A percentile compares a stretch with the other conserved stretches of the same genome.
These are phyloP conservation scores for Oleoguttula mirabilis DNA, from an alignment of 495 filamentous ascomycete genomes.

Conservation along the genomic window DNA sequence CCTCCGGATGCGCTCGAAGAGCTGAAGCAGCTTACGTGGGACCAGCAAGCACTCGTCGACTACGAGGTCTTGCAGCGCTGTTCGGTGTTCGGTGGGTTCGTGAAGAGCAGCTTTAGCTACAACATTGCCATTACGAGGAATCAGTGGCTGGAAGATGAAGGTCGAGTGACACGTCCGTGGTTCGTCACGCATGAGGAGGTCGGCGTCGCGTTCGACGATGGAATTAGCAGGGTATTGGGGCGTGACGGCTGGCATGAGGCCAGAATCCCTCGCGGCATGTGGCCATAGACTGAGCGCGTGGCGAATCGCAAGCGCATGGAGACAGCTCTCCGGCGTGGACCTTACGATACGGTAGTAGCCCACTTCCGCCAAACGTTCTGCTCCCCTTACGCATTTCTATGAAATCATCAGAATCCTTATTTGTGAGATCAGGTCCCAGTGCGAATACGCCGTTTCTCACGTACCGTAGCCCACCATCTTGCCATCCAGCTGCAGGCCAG, in stretches of 20 bases:
- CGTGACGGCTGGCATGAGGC: conserved; percentile 8
- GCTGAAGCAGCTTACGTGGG: conserved; percentile 22
- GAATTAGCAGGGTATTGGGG: conserved; percentile 10
- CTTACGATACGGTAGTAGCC: too few relatives aligned
- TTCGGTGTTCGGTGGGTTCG: conserved; percentile 25
- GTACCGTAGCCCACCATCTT: too few relatives aligned
- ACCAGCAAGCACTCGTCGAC: conserved; percentile 31
- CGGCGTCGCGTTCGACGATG: conserved; percentile 14
- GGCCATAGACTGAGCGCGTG: too few relatives aligned
- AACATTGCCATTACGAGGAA: conserved; percentile 29
- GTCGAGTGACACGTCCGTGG: conserved; percentile 12
- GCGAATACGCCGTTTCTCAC: too few relatives aligned
- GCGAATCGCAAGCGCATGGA: too few relatives aligned
- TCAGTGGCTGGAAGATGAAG: conserved; percentile 10
- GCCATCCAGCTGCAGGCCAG: too few relatives aligned
- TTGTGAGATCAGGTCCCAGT: too few relatives aligned
- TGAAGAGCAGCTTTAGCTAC: conserved; percentile 28
- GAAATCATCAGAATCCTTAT: too few relatives aligned
- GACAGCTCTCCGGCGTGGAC: too few relatives aligned
- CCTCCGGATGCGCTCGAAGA: conserved; percentile 19
- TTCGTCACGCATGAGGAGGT: conserved; percentile 4
- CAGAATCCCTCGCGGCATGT: conserved; percentile 14
- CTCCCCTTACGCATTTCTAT: too few relatives aligned
- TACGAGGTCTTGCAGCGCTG: conserved; percentile 30
- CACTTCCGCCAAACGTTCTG: too few relatives aligned